Conservation (phyloP, 129 eudicot genomes). For the Centella asiatica region DNA sequence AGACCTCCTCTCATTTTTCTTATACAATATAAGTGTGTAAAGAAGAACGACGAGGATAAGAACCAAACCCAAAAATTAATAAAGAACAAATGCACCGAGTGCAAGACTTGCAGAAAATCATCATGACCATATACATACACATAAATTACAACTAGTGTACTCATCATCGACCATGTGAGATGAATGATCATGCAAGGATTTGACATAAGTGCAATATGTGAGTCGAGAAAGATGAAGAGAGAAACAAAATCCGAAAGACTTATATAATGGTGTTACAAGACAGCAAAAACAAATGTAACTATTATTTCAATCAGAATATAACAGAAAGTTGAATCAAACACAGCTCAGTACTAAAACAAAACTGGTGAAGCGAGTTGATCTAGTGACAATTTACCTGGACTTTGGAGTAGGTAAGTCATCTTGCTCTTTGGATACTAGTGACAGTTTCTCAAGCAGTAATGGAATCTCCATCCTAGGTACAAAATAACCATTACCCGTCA, state of each 20-base stretch:
- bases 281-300: neutral
- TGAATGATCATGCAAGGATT: neutral
- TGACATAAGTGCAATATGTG: neutral
- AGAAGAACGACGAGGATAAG: too few species aligned
- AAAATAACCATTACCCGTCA: neutral
- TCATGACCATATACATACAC: too few species aligned
- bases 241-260: neutral
- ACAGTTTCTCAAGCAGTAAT: conserved; percentile 52
- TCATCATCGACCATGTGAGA: too few species aligned
- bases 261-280: neutral
- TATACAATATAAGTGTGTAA: too few species aligned
- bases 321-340: neutral
- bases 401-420: conserved; percentile 19
- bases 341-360: neutral
- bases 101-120: too few species aligned
- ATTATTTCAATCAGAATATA: neutral
- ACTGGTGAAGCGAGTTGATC: neutral
- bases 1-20: too few species aligned
- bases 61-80: too few species aligned
- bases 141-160: too few species aligned
- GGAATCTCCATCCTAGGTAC: conserved; percentile 23
- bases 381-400: conserved; percentile 29
- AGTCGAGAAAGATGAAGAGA: neutral
- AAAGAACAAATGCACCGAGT: too few species aligned
- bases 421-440: conserved; percentile 10